Evolutionary conservation across 1,284 basidiomycete species (phyloP), one percentile per base, ranked within the genome.

Genomic region (Cystobasidium pallidum): DNA sequence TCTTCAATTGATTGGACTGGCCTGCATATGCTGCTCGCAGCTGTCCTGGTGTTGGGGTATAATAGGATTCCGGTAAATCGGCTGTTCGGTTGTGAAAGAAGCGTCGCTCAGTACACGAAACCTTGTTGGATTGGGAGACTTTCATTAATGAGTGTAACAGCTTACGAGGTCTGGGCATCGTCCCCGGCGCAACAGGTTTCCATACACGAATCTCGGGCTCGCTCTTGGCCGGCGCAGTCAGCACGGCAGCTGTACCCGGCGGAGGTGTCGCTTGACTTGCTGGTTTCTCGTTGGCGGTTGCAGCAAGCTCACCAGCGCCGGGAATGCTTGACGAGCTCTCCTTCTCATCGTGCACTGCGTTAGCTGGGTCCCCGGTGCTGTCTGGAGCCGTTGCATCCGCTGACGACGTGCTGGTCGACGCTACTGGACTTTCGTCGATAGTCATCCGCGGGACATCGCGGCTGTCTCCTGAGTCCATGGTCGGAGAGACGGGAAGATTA

Each of bases 41-140:
- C 79, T 94, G 92, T 17, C 88, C 84, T 3, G 87, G 76, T 0
- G 89, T 91, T 0, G 89, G 89, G 19, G 85, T 86, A 77, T 91
- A 91, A 79, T 88, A 90, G 2, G 86, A 85, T 72, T 91, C 89
- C 2, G 89, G 86, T 11, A 89, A 77, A 2, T 85, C 83, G 47
- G 59, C 66, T 72, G 30, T 30, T 8, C 6, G 10, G 8, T 3
- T 13, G 3, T n/a, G 26, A 32, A 34, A 13, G 7, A 13, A 6
- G 36, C 36, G 36, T 39, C 36, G 13, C 13, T 39, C 6, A 6
- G 36, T 13, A 39, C 36, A 39, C 36, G 36, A 39, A 39, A 7
- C 36, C 13, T 6, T 39, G 36, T 6, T 13, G 13, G 36, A 39
- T 39, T 39, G 36, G 36, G 36, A 13, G 36, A 39, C 36, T n/a